Base-by-base conservation (phyloP, 441 rosid genomes). In the Isatis lusitanica region DNA sequence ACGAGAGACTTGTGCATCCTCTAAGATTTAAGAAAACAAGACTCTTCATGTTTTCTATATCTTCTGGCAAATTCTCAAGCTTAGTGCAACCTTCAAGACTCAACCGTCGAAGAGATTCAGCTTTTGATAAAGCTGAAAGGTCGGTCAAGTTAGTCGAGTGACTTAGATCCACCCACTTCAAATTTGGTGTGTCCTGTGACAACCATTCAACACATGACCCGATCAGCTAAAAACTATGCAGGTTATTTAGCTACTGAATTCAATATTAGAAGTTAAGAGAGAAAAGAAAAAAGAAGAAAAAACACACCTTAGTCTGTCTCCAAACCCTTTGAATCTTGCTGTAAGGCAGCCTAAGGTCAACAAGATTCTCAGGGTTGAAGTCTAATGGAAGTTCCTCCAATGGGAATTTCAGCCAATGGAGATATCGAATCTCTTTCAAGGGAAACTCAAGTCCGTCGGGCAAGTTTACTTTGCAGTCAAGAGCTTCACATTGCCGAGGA, bases 91-190 rank as follows among this genome's bases (percentile, higher is more conserved):
- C 73, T 68, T 68, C 73, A 28, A 68, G 73, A 21, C 58, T 69
- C 47, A 69, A 5, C 33, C 74, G 57, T 3, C 33, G 33, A 16
- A 12, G 33, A 30, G 33, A 30, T 30, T 30, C 6, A 30, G 33
- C 33, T 2, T 30, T 30, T 30, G 33, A 30, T 5, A 30, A 30
- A 30, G 33, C 33, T 30, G 33, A 30, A 30, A 30, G 33, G 33
- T 30, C 33, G 33, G 33, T 30, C 33, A 30, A 30, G 33, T 30
- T 30, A 30, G 3, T 30, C 33, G 33, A 30, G 6, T 30, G 33
- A 30, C 33, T 30, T 4, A 48, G 70, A 72, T 72, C 76, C 0
- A 72, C 56, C 76, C 63, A 72, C 63, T 62, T 72, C 46, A 72
- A 21, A 4, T 52, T 62, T 9, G 61, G 53, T 61, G 75, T 16